Conservation (phyloP, 495 filamentous ascomycete species). For the Tuber indicum region DNA sequence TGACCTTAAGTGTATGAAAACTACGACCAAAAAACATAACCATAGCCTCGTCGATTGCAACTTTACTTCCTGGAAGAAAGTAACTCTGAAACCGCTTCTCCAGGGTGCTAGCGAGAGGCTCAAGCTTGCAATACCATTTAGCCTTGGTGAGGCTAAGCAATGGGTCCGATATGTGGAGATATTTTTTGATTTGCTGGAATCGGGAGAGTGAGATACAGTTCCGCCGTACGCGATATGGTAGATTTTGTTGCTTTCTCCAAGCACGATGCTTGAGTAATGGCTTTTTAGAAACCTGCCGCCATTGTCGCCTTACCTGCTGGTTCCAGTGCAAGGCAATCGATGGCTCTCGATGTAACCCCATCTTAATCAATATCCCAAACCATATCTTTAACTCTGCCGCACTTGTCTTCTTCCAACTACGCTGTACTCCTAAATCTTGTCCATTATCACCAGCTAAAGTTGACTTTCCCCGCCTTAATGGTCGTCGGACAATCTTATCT, state of each 20-base stretch:
- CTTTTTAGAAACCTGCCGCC: background rate
- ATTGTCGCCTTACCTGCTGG: background rate
- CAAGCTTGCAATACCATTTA: constrained; percentile 7
- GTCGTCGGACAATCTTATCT: background rate
- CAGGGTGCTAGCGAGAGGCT: background rate
- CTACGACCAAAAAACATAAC: constrained; percentile 13
- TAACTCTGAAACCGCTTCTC: background rate
- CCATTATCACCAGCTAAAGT: no score
- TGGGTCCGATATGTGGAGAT: constrained; percentile 8
- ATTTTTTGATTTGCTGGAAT: constrained; percentile 9
- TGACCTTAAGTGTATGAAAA: constrained; percentile 13
- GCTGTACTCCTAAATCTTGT: background rate
- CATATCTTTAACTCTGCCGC: constrained; percentile 7
- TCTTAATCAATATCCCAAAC: constrained; percentile 7
- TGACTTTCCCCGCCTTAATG: no score
- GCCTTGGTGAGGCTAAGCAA: background rate
- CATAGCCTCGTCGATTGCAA: constrained; percentile 18
- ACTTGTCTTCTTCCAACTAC: background rate
- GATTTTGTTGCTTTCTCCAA: background rate
- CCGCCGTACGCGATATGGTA: background rate
- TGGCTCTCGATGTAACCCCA: background rate
- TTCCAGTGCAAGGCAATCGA: no score
- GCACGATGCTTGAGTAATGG: background rate
- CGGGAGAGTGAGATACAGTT: background rate
- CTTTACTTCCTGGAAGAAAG: constrained; percentile 10